Percentiles rank a stretch among this genome's conserved stretches.
These are phyloP conservation scores for Globisporangium polare DNA, from an alignment of 352 stramenopile species.

Conservation along the genomic window DNA sequence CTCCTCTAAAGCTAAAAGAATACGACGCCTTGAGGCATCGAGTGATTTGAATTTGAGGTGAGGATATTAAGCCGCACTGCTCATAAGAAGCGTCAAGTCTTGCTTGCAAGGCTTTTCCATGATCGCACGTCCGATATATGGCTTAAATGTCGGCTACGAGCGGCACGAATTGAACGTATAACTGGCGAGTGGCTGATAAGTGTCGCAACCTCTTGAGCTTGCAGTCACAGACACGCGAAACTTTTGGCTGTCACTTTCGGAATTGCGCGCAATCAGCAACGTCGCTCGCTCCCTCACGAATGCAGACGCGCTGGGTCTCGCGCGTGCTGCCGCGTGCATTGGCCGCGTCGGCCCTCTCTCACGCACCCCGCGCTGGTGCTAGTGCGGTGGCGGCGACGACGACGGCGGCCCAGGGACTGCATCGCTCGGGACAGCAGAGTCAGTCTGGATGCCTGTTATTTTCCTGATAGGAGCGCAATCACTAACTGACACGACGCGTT, in stretches of 20 bases:
- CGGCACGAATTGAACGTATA: neutral
- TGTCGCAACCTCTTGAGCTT: neutral
- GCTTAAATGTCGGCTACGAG: too few species aligned
- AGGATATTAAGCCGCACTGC: neutral
- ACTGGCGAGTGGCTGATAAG: neutral
- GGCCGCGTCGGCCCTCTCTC: neutral
- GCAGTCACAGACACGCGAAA: neutral
- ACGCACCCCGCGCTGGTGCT: neutral
- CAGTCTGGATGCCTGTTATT: neutral
- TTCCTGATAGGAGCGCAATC: neutral
- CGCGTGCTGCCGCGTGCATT: conserved; percentile 12
- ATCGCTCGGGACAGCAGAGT: neutral
- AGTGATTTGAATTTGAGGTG: neutral
- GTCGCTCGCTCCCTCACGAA: neutral
- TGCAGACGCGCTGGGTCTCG: conserved; percentile 13
- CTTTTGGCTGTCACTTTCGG: neutral
- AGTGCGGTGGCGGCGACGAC: too few species aligned
- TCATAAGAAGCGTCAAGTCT: neutral
- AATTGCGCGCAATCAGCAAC: conserved; percentile 5
- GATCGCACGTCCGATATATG: too few species aligned
- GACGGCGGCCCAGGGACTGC: neutral
- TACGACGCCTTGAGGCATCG: neutral
- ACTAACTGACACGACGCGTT: neutral
- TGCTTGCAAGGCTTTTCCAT: neutral
- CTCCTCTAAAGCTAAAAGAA: neutral